Base-by-base conservation (phyloP, 306 rosid genomes). In the Castanospermum australe region DNA sequence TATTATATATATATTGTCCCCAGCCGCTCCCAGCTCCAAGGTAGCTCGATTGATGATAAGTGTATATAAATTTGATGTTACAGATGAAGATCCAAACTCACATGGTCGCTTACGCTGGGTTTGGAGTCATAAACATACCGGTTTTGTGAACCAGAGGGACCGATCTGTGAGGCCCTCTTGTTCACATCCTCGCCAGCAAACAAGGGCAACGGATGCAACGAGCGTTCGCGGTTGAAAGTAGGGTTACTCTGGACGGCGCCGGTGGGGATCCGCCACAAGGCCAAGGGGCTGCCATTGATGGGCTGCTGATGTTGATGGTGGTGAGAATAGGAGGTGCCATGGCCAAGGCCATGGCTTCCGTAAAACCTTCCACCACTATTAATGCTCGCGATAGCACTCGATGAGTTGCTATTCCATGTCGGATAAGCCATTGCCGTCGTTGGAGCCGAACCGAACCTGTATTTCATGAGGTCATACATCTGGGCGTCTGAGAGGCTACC, bases 31-130 rank as follows among this genome's bases (percentile, higher is more conserved):
- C 22, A 77, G 5, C 44, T 10, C 41, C 48, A 22, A 33, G 36
- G 35, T 36, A 11, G 12, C 42, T 55, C 42, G 4, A 66, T 5
- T 35, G 22, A 18, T 60, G 18, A 64, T 56, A 59, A 28, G n/a
- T 18, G 38, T 65, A 2, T 41, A 33, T 17, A 59, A 39, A 42
- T 11, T 41, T 24, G 47, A 38, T 77, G 77, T 86, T 83, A 93
- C 88, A 93, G 88, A 87, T 86, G 98, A 89, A 93, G 98, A 88
- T 93, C 98, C 90, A 93, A 91, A 87, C 98, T 91, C 79, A 93
- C 90, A 82, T 84, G 97, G 72, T 91, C 97, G 36, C 78, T 78
- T 9, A 90, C 85, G 51, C 71, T 82, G 4, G 89, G 73, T 59
- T 87, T 87, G 21, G 87, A 30, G 63, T 89, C 97, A 71, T 84